phyloP scores from a whole-genome alignment of 768 basidiomycete genomes.

The Gymnopilus dilepis region DNA sequence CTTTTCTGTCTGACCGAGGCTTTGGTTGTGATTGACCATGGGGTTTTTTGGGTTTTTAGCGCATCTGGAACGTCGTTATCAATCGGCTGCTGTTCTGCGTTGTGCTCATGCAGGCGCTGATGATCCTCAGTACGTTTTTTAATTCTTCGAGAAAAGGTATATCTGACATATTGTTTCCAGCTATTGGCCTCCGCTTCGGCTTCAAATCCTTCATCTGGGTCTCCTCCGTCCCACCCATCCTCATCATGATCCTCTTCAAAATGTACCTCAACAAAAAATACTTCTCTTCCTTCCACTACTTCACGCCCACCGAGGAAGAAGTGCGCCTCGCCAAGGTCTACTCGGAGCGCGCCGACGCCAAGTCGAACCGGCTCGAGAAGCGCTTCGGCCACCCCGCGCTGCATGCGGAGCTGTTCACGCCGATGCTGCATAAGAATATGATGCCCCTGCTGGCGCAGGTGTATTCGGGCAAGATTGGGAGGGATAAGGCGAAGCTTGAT shows the following conservation, averaged over 20 bases:
- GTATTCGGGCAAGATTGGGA: conserved; percentile 73
- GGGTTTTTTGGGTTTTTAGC: conserved; percentile 45
- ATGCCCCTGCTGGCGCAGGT: conserved; percentile 78
- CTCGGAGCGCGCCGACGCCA: conserved; percentile 76
- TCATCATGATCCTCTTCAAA: conserved; percentile 85
- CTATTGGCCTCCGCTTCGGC: conserved; percentile 82
- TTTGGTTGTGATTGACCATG: neutral
- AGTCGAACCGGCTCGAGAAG: conserved; percentile 78
- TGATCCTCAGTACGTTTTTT: conserved; percentile 78
- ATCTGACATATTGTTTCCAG: conserved; percentile 41
- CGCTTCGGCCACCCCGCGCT: conserved; percentile 96
- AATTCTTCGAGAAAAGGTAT: neutral
- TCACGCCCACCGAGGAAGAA: conserved; percentile 82
- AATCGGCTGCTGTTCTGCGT: conserved; percentile 84
- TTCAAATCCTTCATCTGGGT: conserved; percentile 81
- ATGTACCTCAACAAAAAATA: conserved; percentile 76
- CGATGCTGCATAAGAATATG: conserved; percentile 87
- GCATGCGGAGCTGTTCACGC: conserved; percentile 84
- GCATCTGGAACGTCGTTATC: conserved; percentile 92
- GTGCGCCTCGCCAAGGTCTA: conserved; percentile 75
- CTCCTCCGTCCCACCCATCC: conserved; percentile 83
- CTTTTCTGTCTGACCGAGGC: neutral
- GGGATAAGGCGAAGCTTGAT: conserved; percentile 65
- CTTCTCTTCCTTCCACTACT: conserved; percentile 75
- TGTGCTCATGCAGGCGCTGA: conserved; percentile 85